phyloP scores from a whole-genome alignment of 257 asterid genomes.

The Linaria vulgaris region DNA sequence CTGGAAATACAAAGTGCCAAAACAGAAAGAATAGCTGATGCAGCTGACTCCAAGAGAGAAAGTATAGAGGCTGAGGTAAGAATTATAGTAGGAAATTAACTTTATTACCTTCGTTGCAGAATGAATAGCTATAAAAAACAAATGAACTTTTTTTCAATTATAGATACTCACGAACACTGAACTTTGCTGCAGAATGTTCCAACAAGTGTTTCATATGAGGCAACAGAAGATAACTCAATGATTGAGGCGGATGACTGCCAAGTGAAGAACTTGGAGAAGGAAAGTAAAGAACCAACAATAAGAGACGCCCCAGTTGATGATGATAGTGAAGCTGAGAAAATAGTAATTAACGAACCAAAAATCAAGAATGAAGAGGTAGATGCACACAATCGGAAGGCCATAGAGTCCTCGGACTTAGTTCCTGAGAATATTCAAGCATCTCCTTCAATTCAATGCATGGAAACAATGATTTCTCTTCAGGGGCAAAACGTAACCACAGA shows the following conservation, averaged over 20 bases:
- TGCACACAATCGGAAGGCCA: conserved; percentile 19
- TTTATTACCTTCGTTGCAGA: background rate
- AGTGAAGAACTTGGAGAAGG: conserved; percentile 17
- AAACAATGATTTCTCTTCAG: conserved; percentile 21
- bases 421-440: conserved; percentile 25
- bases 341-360: conserved; percentile 6
- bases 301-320: background rate
- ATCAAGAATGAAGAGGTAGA: conserved; percentile 21
- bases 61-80: conserved; percentile 8
- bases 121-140: background rate
- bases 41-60: background rate
- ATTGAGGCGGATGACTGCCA: conserved; percentile 16
- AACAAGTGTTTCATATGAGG: background rate
- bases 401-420: conserved; percentile 28
- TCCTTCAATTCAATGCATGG: conserved; percentile 22
- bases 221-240: conserved; percentile 17
- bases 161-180: background rate
- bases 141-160: background rate
- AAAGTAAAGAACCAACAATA: conserved; percentile 17
- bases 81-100: background rate
- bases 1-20: background rate
- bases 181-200: conserved; percentile 12
- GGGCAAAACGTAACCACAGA: conserved; percentile 18
- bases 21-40: conserved; percentile 5
- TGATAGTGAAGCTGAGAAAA: conserved; percentile 2